Evolutionary conservation across 2,329 filamentous ascomycete genomes (phyloP).

Genomic region (Akanthomyces muscarius): DNA sequence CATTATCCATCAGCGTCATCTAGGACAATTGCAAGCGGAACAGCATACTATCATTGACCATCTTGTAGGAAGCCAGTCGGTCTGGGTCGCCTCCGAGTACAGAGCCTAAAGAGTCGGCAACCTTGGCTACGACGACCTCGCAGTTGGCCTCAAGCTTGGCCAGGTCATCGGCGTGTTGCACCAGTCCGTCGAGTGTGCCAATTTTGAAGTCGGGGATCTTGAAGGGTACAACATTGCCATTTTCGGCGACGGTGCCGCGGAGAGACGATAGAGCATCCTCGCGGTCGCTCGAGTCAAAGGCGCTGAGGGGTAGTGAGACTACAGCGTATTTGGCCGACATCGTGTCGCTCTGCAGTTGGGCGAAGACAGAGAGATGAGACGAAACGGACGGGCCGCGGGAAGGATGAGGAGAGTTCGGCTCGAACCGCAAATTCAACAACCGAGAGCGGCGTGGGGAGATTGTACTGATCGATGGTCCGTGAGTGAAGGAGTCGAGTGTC

Average conservation of each 20-base stretch:
- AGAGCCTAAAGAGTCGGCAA: conserved; percentile 76
- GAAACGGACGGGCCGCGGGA: neutral
- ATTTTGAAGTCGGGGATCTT: conserved; percentile 94
- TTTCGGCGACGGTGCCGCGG: conserved; percentile 68
- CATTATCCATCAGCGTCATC: conserved; percentile 13
- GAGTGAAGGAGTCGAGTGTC: neutral
- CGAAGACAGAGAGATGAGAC: neutral
- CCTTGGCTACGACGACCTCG: conserved; percentile 79
- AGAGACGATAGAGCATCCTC: conserved; percentile 79
- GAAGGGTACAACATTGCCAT: conserved; percentile 73
- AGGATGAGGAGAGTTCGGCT: neutral
- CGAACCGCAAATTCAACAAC: neutral
- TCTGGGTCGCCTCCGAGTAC: conserved; percentile 82
- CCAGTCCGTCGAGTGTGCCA: conserved; percentile 88
- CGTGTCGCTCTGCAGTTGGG: conserved; percentile 17
- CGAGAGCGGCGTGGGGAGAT: neutral
- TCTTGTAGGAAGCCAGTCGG: conserved; percentile 81
- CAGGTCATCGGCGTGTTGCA: conserved; percentile 94
- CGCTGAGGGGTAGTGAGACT: conserved; percentile 83
- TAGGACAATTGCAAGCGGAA: conserved; percentile 15
- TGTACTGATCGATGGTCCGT: neutral
- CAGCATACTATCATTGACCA: conserved; percentile 85
- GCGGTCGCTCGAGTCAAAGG: conserved; percentile 73
- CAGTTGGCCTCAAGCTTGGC: conserved; percentile 80
- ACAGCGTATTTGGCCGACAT: conserved; percentile 72